These are phyloP conservation scores for Akanthomyces dipterigenus DNA, from an alignment of 2,329 filamentous ascomycete genomes.

Conservation along the genomic window DNA sequence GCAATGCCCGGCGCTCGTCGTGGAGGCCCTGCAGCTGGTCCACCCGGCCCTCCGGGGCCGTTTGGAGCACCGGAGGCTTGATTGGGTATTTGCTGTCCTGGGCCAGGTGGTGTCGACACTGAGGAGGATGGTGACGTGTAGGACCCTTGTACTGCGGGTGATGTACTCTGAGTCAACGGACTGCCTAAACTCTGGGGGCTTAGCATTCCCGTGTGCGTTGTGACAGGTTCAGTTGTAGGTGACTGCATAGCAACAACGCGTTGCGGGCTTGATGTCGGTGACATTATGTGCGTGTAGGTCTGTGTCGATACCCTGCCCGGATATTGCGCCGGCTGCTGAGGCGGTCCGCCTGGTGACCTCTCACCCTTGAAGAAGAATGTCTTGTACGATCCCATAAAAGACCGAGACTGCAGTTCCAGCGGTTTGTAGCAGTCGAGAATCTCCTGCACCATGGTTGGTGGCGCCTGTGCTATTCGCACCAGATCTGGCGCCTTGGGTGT, in stretches of 20 bases:
- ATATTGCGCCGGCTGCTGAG: conserved; percentile 7
- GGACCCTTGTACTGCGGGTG: not conserved
- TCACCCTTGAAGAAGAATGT: conserved; percentile 25
- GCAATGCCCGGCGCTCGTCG: conserved; percentile 25
- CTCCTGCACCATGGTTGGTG: conserved; percentile 30
- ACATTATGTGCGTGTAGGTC: not conserved
- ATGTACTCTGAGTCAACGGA: conserved; percentile 13
- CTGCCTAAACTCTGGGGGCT: conserved; percentile 30
- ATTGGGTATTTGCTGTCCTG: conserved; percentile 4
- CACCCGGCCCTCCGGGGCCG: not conserved
- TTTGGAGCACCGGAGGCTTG: conserved; percentile 11
- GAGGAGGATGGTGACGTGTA: conserved; percentile 5
- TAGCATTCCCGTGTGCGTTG: conserved; percentile 19
- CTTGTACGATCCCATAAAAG: conserved; percentile 32
- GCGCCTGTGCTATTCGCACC: conserved; percentile 31
- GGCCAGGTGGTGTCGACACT: not conserved
- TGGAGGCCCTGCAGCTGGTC: conserved; percentile 13
- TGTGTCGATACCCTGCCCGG: not conserved
- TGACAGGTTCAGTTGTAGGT: not conserved
- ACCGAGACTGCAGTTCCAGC: conserved; percentile 31
- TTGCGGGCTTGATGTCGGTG: not conserved
- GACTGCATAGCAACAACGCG: not conserved
- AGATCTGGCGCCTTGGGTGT: conserved; percentile 28
- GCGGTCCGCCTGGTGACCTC: conserved; percentile 11
- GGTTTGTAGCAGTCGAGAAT: conserved; percentile 34